Evolutionary conservation across 2,329 filamentous ascomycete genomes (phyloP).

Genomic region (Arthrobotrys iridis): DNA sequence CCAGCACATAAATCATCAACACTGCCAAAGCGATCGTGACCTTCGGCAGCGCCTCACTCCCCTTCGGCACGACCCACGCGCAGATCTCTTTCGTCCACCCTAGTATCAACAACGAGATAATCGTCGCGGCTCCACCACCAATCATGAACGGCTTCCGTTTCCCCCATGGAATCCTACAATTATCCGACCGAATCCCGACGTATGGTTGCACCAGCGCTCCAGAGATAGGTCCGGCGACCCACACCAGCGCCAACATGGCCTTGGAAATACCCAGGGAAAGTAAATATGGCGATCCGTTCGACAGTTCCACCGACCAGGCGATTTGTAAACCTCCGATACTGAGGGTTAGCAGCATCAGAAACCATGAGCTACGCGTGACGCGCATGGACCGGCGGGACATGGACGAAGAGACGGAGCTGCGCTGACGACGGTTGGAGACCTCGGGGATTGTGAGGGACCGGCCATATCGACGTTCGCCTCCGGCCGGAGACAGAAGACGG

Average conservation of each 20-base stretch:
- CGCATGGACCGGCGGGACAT: conserved; percentile 52
- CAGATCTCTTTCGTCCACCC: conserved; percentile 80
- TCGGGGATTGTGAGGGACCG: conserved; percentile 50
- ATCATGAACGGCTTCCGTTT: conserved; percentile 85
- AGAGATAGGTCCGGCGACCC: conserved; percentile 83
- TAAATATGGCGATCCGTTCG: conserved; percentile 87
- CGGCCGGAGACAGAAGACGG: conserved; percentile 45
- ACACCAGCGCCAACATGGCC: conserved; percentile 81
- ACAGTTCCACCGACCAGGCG: conserved; percentile 94
- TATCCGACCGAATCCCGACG: conserved; percentile 82
- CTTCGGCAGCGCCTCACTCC: conserved; percentile 60
- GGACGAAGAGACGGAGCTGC: conserved; percentile 47
- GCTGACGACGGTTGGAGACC: conserved; percentile 36
- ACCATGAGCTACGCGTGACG: conserved; percentile 80
- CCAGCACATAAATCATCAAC: conserved; percentile 85
- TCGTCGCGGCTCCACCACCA: conserved; percentile 73
- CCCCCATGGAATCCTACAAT: conserved; percentile 77
- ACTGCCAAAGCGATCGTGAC: conserved; percentile 84
- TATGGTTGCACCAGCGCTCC: conserved; percentile 84
- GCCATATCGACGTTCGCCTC: conserved; percentile 45
- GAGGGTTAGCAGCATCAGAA: conserved; percentile 84
- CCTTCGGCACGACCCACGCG: conserved; percentile 72
- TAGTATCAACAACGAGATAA: conserved; percentile 74
- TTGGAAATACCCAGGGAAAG: conserved; percentile 84
- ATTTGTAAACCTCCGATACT: conserved; percentile 89